These are phyloP conservation scores for Rhexocercosporidium sp. DNA, from an alignment of 2,329 filamentous ascomycete genomes.

Conservation along the genomic window DNA sequence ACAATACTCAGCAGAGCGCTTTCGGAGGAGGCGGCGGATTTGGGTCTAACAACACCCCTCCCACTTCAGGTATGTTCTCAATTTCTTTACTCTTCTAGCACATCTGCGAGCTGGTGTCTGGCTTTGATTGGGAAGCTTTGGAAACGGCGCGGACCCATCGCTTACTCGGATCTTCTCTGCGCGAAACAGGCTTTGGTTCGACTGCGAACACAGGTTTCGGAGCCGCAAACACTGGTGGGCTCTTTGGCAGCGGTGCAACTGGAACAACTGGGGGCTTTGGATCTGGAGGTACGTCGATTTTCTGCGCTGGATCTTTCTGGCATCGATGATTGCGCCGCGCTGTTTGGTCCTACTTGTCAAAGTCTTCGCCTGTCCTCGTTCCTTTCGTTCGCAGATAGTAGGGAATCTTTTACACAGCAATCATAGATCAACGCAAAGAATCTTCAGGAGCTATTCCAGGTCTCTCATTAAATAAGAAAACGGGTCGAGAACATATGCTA, in stretches of 20 bases:
- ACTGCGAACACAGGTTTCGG: constrained; percentile 48
- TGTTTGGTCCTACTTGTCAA: constrained; percentile 18
- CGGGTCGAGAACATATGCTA: constrained; percentile 26
- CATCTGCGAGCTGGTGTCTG: constrained; percentile 20
- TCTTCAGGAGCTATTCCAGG: background rate
- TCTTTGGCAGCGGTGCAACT: constrained; percentile 48
- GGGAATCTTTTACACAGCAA: background rate
- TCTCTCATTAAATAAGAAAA: background rate
- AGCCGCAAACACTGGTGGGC: constrained; percentile 42
- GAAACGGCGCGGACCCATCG: constrained; percentile 37
- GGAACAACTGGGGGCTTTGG: constrained; percentile 43
- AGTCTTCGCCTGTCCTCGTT: constrained; percentile 6
- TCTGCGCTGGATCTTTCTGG: constrained; percentile 32
- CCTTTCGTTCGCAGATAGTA: background rate
- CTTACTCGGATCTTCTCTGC: constrained; percentile 42
- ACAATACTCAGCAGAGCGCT: constrained; percentile 51
- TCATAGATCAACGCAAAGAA: constrained; percentile 3
- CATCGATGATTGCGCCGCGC: constrained; percentile 24
- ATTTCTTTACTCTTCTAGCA: constrained; percentile 23
- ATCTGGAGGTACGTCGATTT: constrained; percentile 46
- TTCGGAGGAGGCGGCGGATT: constrained; percentile 60
- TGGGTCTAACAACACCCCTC: constrained; percentile 40
- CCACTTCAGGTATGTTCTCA: constrained; percentile 44
- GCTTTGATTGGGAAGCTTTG: constrained; percentile 24
- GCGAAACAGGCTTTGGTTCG: constrained; percentile 49